Evolutionary conservation across 768 basidiomycete genomes (phyloP), one percentile per base, ranked within the genome.

Genomic region (Naganishia antarctica): DNA sequence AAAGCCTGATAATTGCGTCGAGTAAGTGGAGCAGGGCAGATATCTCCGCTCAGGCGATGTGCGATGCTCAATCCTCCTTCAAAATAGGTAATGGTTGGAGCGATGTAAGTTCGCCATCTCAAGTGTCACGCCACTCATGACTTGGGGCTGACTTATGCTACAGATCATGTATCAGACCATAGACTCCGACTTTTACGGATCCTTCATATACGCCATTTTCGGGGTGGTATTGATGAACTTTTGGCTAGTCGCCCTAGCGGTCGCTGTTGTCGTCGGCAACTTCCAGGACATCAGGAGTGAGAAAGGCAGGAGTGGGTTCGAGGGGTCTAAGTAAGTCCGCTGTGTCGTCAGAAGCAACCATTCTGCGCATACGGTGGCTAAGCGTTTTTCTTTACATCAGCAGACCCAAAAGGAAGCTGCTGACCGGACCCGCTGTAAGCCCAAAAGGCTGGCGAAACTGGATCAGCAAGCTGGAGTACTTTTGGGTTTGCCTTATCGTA

Each of bases 171-270:
- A 96, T 76, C 71, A 78, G 18, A 86, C 89, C 81, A 88, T 96
- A 73, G 89, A 91, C 70, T 81, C 92, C 0, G 94, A 98, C 73
- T 93, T 87, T 78, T 89, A 88, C 73, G 79, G 87, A n/a, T 89
- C 91, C 0, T 87, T 84, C 67, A 80, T 92, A 64, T 97, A 90
- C 79, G 96, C 90, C 80, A 86, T 97, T 66, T 78, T 85, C 31
- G 86, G 86, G 61, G 80, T 97, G 66, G 79, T 98, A 68, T 83
- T 96, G 25, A 82, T 97, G 70, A 94, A 97, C 76, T 90, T 96
- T 74, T 80, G 79, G 79, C 81, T 94, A 64, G 87, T 93, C 81
- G 91, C 92, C 74, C 78, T 96, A 46, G 88, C 93, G 74, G 90
- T 96, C 62, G 92, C 93, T 18, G 91, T 96, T n/a, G 93, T 94